Base-by-base conservation (phyloP, 148 eudicot genomes). In the Amaranthus hypochondriacus region DNA sequence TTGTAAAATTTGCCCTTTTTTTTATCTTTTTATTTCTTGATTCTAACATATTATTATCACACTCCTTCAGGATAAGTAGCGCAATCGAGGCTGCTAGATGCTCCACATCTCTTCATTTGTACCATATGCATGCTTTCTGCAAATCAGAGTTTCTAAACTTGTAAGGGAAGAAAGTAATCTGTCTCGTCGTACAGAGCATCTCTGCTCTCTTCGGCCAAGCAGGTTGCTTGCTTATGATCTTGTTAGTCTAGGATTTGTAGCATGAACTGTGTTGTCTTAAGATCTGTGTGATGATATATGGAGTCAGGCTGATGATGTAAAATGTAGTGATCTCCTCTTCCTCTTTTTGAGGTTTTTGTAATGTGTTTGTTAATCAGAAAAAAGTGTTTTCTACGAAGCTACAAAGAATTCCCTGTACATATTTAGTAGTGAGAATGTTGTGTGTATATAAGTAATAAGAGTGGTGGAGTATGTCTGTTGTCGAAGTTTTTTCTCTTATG, bases 161-260 rank as follows among this genome's bases (percentile, higher is more conserved):
- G 11, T 43, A 44, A 67, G 56, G 70, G 70, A 67, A 51, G 56
- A 50, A 67, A 67, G 70, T 9, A 9, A 56, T 10, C 12, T 48
- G 9, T 56, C 56, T 21, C 56, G 42, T 66, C 46, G 14, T 15
- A 5, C 44, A 4, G 4, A 49, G 70, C 46, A 18, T 43, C 50
- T 15, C 4, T 12, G 70, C 44, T 50, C 21, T 67, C 42, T 66
- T 12, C 69, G 15, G 70, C 53, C 5, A 28, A 67, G n/a, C 51
- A 51, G 70, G 70, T 49, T 50, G 56, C 46, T 51, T 67, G 56
- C 46, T 51, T 67, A 44, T 15, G 70, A 67, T 48, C 39, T 28
- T 28, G n/a, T 21, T 67, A 67, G 70, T 51, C 46, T 67, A 67
- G 70, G 70, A 28, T 67, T 48, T 67, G 56, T 67, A 67, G 51